A percentile compares a stretch with the other conserved stretches of the same genome.
phyloP scores from a whole-genome alignment of 352 stramenopile species.

The Pythium biforme region DNA sequence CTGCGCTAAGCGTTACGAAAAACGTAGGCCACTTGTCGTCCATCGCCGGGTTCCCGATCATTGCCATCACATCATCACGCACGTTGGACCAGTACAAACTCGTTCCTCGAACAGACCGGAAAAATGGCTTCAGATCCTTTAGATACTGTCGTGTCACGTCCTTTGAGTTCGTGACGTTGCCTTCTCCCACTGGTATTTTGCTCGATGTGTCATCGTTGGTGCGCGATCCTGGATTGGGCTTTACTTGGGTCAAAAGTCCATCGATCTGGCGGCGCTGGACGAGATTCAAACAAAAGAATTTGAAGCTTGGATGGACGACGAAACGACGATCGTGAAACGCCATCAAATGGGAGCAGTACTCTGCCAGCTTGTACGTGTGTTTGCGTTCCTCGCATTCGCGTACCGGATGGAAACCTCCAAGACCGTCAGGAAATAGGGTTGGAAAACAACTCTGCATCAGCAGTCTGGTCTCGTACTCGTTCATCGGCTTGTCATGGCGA shows the following conservation, averaged over 20 bases:
- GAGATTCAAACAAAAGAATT: constrained; percentile 18
- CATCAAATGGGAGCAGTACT: constrained; percentile 8
- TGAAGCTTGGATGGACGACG: constrained; percentile 8
- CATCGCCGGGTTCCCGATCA: constrained; percentile 1
- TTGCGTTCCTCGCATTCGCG: not conserved
- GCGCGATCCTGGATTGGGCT: no score
- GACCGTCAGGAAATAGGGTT: not conserved
- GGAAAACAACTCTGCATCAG: constrained; percentile 10
- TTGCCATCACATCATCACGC: constrained; percentile 21
- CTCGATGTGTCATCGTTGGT: no score
- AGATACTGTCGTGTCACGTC: no score
- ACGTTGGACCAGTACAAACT: constrained; percentile 25
- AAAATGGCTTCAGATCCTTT: constrained; percentile 25
- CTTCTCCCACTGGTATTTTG: no score
- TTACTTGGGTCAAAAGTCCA: not conserved
- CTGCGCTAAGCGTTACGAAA: not conserved
- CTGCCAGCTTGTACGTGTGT: not conserved
- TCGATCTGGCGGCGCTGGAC: constrained; percentile 9
- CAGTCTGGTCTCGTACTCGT: not conserved
- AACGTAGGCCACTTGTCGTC: not conserved
- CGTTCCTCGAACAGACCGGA: constrained; percentile 12
- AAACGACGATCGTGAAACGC: constrained; percentile 7
- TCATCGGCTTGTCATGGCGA: not conserved
- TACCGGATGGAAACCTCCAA: not conserved
- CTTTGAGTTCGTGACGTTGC: no score